Base-by-base conservation (phyloP, 1,284 basidiomycete genomes). In the Fomes fomentarius region DNA sequence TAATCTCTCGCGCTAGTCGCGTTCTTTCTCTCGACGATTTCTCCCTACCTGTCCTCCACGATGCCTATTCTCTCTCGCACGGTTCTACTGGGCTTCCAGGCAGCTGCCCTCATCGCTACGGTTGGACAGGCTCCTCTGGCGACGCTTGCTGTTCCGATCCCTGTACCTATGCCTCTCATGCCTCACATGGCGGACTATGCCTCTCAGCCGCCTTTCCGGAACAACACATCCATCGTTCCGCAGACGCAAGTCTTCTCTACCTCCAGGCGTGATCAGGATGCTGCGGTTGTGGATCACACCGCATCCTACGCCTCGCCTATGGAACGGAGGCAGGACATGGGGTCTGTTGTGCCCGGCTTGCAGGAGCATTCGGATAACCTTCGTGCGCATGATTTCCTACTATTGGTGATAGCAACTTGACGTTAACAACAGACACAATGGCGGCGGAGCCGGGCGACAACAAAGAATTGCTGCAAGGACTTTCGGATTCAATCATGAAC, bases 31-130 rank as follows among this genome's bases (percentile, higher is more conserved):
- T 45, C 44, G 38, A 14, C 34, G 44, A 21, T 60, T 43, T 37
- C 40, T 46, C 30, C 24, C 47, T 47, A 35, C 53, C 44, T 45
- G 28, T 52, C 56, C 52, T 31, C 41, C 51, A 60, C 50, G 49
- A 76, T 78, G 78, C 71, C 71, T 60, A 72, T 69, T 49, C 56
- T 75, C 61, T 64, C 68, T 56, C 71, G 68, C 47, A 61, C 66
- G 63, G 60, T 76, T 65, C 63, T 75, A 50, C 52, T 73, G 58
- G 71, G 72, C 56, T 63, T 77, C 47, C 68, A 79, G 61, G 70
- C 73, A 31, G 64, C 72, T 57, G 71, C 67, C 52, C 62, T 82
- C 56, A 63, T 75, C 49, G 65, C 72, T 35, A 54, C 66, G 34
- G 54, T 66, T 43, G 62, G 69, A 51, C 66, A 56, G 24, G 43